Conservation (phyloP, 495 filamentous ascomycete genomes). For the Glonium stellatum region DNA sequence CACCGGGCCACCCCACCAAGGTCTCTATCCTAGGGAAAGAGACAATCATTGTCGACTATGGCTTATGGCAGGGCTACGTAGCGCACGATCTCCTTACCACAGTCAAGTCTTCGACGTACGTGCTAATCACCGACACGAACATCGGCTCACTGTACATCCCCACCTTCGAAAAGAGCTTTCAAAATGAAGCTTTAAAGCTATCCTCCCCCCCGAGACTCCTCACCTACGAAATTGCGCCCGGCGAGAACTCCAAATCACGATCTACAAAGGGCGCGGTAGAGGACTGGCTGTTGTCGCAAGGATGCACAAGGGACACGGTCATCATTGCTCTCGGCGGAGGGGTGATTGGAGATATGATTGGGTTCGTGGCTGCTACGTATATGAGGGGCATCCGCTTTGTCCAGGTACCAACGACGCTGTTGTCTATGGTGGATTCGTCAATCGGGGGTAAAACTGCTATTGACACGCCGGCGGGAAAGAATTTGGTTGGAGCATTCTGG, state of each 20-base stretch:
- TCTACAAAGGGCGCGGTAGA: constrained; percentile 92
- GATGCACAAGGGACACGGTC: constrained; percentile 91
- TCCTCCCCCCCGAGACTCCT: constrained; percentile 61
- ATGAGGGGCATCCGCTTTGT: constrained; percentile 96
- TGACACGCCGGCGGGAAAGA: constrained; percentile 94
- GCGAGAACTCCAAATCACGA: constrained; percentile 87
- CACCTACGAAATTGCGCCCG: constrained; percentile 78
- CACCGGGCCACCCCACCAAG: constrained; percentile 33
- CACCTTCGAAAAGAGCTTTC: constrained; percentile 65
- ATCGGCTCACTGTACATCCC: constrained; percentile 74
- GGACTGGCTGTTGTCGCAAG: constrained; percentile 89
- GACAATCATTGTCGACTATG: constrained; percentile 85
- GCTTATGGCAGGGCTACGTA: constrained; percentile 78
- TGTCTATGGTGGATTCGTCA: constrained; percentile 97
- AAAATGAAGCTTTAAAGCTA: constrained; percentile 44
- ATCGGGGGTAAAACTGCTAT: constrained; percentile 99
- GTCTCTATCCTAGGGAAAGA: constrained; percentile 59
- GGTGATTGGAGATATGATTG: constrained; percentile 96
- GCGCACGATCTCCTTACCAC: constrained; percentile 72
- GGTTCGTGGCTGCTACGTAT: constrained; percentile 94
- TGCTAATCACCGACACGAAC: constrained; percentile 94
- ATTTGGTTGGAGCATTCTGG: constrained; percentile 94
- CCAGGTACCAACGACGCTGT: constrained; percentile 89
- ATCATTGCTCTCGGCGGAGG: constrained; percentile 94
- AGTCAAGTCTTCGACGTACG: constrained; percentile 80